A percentile compares a stretch with the other conserved stretches of the same genome.
These are phyloP conservation scores for Chaetomium sp. DNA, from an alignment of 2,329 filamentous ascomycete genomes.

Conservation along the genomic window DNA sequence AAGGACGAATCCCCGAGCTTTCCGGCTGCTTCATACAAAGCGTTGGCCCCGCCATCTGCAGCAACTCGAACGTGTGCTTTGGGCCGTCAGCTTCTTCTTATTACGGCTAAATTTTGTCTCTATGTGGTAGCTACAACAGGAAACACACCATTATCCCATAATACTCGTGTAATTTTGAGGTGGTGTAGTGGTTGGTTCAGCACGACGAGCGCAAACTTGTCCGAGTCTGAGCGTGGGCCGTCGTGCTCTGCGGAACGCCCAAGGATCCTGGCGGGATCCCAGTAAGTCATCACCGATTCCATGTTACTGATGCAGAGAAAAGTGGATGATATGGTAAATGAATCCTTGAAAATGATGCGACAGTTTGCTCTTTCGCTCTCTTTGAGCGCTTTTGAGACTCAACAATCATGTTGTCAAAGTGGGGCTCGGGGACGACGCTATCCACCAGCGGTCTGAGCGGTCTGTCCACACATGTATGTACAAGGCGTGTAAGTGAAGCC, in stretches of 20 bases:
- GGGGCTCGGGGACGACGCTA: no score
- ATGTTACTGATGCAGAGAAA: no score
- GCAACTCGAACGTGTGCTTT: conserved; percentile 64
- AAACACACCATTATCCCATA: conserved; percentile 44
- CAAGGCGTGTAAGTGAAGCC: no score
- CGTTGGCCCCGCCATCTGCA: conserved; percentile 87
- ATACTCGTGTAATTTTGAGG: conserved; percentile 39
- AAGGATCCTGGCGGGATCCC: conserved; percentile 16
- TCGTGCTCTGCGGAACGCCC: neutral
- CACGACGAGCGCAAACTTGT: conserved; percentile 39
- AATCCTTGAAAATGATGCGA: no score
- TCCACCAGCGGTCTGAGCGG: no score
- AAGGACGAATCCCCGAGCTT: conserved; percentile 24
- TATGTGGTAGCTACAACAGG: neutral
- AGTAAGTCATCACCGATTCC: conserved; percentile 5
- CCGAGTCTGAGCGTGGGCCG: neutral
- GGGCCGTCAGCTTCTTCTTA: neutral
- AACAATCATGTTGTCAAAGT: no score
- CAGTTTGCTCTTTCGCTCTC: neutral
- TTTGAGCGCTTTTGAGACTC: neutral
- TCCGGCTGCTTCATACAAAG: conserved; percentile 45
- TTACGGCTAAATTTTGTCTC: neutral
- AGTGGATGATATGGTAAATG: no score
- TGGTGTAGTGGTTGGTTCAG: conserved; percentile 46
- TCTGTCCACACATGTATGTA: no score